Evolutionary conservation across 176 grass and related monocot genomes (phyloP), one percentile per base, ranked within the genome.

Genomic region (Oryza rufipogon): DNA sequence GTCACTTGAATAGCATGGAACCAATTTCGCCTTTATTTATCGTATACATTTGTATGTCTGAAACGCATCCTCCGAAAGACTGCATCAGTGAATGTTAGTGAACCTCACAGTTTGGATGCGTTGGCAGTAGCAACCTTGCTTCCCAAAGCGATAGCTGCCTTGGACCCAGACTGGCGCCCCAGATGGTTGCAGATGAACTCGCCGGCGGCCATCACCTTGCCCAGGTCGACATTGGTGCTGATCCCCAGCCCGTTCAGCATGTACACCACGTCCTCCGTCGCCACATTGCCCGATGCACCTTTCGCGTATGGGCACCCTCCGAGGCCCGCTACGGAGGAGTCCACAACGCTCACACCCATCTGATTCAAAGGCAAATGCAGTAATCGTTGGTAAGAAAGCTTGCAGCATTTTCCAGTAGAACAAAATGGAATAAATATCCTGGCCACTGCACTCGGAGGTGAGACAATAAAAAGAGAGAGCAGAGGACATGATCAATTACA

Each of bases 301-400:
- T 93, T 93, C 13, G 95, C 91, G 19, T 98, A 98, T 0, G 92
- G 95, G 74, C 92, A 98, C 33, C 95, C 95, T 34, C 95, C 91
- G 12, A 98, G 82, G 15, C 92, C 91, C 0, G 87, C 82, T 2
- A 98, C 87, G 0, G 96, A 98, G 25, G 96, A 98, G 60, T 98
- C 96, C 22, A 98, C 77, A 0, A 84, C 74, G 65, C 20, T 93
- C 38, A 95, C 49, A 2, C 96, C 96, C 91, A 98, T 95, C 28
- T 28, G 28, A 28, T 28, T 28, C 45, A 88, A 61, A 42, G 41
- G 19, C 56, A 61, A 4, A 61, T 2, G 3, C 36, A 38, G 2
- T 10, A 61, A n/a, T 9, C 8, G 20, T 61, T 61, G 19, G 12
- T 61, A 11, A n/a, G 11, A 60, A 60, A n/a, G 44, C 41, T 2